Evolutionary conservation across 345 rosid species (phyloP).

Genomic region (Syzygium aromaticum): DNA sequence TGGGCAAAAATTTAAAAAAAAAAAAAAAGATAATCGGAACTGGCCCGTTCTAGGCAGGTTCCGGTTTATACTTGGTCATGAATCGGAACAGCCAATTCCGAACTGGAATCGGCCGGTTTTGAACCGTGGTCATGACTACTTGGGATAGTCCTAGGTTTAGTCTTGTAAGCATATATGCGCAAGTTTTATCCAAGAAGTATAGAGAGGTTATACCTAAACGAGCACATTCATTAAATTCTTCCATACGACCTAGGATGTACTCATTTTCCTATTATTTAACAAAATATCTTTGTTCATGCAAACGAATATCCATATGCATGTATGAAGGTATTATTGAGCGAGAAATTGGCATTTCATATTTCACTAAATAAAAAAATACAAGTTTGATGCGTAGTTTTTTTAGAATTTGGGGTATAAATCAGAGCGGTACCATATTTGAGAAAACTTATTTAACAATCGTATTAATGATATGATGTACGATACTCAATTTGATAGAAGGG

Average conservation of each 20-base stretch:
- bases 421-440: background rate
- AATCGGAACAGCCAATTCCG: no score
- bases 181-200: conserved; percentile 17
- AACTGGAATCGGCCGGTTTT: no score
- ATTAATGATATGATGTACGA: rapidly evolving
- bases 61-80: no score
- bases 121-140: no score
- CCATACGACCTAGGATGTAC: background rate
- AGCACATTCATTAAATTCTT: background rate
- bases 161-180: conserved; percentile 38
- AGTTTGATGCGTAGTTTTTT: background rate
- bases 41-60: no score
- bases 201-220: background rate
- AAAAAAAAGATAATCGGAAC: no score
- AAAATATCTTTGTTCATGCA: background rate
- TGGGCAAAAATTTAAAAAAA: no score
- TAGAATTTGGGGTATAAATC: background rate
- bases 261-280: background rate
- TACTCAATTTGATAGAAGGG: background rate
- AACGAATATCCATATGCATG: background rate
- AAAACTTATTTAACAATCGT: background rate
- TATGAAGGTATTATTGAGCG: background rate
- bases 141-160: conserved; percentile 41
- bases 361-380: background rate
- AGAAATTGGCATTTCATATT: background rate